A percentile compares a stretch with the other conserved stretches of the same genome.
Evolutionary conservation across 2,329 filamentous ascomycete species (phyloP).

Genomic region (Fusarium pseudograminearum): DNA sequence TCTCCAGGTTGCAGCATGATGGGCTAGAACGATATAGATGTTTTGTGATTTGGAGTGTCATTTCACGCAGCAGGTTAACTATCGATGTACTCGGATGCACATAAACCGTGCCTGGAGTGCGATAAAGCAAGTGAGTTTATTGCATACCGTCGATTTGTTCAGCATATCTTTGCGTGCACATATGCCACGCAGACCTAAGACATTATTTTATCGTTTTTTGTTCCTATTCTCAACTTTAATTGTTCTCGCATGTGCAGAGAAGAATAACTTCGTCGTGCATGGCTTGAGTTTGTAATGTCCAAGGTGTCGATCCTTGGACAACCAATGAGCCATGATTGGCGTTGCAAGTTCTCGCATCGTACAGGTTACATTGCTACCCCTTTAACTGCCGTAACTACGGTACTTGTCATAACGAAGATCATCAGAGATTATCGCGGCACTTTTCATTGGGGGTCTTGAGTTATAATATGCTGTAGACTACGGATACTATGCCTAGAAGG

Average conservation of each 20-base stretch:
- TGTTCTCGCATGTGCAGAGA: accelerated
- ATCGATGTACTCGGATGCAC: not conserved
- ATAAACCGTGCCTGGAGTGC: not conserved
- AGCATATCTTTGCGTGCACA: not conserved
- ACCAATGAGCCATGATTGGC: not conserved
- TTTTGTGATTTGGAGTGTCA: not conserved
- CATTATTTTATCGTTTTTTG: too few relatives aligned
- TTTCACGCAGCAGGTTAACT: not conserved
- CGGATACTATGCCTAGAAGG: not conserved
- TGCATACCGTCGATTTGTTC: accelerated
- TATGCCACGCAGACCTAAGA: not conserved
- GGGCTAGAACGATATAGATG: accelerated
- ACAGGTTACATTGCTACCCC: not conserved
- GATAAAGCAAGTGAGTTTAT: not conserved
- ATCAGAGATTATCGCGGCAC: not conserved
- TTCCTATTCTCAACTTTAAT: not conserved
- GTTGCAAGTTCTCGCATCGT: not conserved
- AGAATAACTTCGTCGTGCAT: not conserved
- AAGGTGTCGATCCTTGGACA: not conserved
- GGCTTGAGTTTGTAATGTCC: not conserved
- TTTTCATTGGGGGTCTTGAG: not conserved
- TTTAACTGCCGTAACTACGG: not conserved
- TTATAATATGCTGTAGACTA: not conserved
- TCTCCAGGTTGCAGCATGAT: constrained; percentile 29
- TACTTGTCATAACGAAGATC: not conserved